phyloP scores from a whole-genome alignment of 768 basidiomycete species.

The Tubosaeta sp. region DNA sequence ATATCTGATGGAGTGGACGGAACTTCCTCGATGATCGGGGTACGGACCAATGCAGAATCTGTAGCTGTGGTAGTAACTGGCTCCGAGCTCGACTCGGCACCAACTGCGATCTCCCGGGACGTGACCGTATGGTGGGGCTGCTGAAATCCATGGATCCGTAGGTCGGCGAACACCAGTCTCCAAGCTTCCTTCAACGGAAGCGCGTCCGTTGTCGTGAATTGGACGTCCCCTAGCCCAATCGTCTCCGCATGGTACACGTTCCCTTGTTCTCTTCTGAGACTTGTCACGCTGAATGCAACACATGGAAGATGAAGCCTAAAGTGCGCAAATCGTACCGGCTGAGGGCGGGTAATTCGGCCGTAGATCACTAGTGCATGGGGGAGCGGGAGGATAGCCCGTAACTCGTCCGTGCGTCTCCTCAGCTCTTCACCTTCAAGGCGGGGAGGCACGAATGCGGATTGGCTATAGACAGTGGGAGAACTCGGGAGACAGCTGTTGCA shows the following conservation, averaged over 20 bases:
- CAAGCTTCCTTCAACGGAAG: background rate
- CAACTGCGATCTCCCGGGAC: background rate
- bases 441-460: background rate
- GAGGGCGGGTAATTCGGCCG: background rate
- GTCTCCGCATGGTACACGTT: slow-evolving; percentile 1
- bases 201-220: background rate
- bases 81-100: background rate
- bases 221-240: background rate
- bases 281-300: background rate
- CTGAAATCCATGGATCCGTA: background rate
- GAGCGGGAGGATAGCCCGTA: background rate
- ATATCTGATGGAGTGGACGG: background rate
- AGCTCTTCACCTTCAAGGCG: background rate
- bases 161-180: background rate
- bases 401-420: background rate
- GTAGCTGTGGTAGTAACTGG: too few species aligned
- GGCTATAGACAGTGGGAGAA: background rate
- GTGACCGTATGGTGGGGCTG: background rate
- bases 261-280: background rate
- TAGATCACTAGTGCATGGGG: background rate
- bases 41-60: background rate
- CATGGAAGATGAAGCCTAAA: slow-evolving; percentile 1
- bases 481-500: slow-evolving; percentile 2
- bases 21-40: background rate
- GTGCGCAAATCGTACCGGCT: background rate